Evolutionary conservation across 2,329 filamentous ascomycete species (phyloP).

Genomic region (Colletotrichum zoysiae): DNA sequence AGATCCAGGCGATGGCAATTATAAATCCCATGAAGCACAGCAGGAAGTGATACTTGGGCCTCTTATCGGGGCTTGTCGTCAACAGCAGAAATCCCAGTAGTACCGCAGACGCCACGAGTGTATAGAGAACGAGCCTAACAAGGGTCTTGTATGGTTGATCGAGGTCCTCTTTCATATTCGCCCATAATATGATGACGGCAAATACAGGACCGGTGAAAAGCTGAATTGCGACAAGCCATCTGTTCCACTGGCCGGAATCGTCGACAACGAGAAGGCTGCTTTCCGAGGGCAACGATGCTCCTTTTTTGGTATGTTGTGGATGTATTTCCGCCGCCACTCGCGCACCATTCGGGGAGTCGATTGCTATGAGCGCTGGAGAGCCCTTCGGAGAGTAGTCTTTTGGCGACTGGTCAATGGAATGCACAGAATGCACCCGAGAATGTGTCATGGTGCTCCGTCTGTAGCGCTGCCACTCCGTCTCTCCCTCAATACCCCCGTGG

Average conservation of each 20-base stretch:
- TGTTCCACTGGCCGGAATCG: constrained; percentile 77
- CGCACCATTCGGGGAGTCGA: constrained; percentile 44
- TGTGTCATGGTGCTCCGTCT: constrained; percentile 60
- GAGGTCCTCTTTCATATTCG: constrained; percentile 71
- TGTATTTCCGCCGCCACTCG: constrained; percentile 31
- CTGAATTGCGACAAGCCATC: constrained; percentile 90
- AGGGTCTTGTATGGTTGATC: constrained; percentile 65
- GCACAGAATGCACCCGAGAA: constrained; percentile 43
- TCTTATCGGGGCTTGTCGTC: constrained; percentile 75
- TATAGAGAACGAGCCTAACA: constrained; percentile 69
- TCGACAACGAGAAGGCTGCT: constrained; percentile 43
- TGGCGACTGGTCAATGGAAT: constrained; percentile 22
- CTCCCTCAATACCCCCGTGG: constrained; percentile 51
- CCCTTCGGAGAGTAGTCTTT: constrained; percentile 46
- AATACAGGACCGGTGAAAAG: constrained; percentile 90
- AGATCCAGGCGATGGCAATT: constrained; percentile 96
- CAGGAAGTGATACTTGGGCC: constrained; percentile 80
- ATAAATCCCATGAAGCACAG: constrained; percentile 91
- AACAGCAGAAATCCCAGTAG: constrained; percentile 75
- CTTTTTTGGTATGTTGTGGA: constrained; percentile 21
- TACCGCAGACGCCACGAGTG: constrained; percentile 76
- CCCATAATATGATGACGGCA: constrained; percentile 81
- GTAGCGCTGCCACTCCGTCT: constrained; percentile 72
- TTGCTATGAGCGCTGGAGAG: constrained; percentile 49
- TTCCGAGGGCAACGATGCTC: constrained; percentile 31